These are phyloP conservation scores for Trichothecium sympodiale DNA, from an alignment of 2,329 filamentous ascomycete species.

Conservation along the genomic window DNA sequence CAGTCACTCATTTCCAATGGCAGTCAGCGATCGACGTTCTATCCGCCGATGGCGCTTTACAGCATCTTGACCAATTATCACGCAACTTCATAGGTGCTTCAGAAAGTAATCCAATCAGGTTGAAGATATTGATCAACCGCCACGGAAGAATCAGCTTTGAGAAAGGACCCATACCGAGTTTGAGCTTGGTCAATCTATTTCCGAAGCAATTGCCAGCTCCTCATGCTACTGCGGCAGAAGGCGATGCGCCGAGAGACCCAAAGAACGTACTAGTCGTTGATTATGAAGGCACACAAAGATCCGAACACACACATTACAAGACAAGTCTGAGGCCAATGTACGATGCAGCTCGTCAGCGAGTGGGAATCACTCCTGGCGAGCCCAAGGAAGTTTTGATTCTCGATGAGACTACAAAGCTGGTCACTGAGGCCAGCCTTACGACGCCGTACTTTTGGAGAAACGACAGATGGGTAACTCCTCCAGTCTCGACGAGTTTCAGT, in stretches of 20 bases:
- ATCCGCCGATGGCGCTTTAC: conserved; percentile 33
- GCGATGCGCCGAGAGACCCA: conserved; percentile 5
- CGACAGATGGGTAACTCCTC: conserved; percentile 71
- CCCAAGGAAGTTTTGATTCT: conserved; percentile 65
- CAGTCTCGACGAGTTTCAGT: conserved; percentile 33
- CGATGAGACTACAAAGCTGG: conserved; percentile 43
- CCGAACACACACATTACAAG: conserved; percentile 74
- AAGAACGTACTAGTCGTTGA: conserved; percentile 36
- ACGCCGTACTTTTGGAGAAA: conserved; percentile 71
- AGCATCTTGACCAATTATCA: conserved; percentile 19
- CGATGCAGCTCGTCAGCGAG: conserved; percentile 53
- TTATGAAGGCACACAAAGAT: conserved; percentile 24
- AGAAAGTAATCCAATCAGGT: conserved; percentile 27
- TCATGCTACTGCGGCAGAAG: conserved; percentile 8
- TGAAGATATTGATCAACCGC: conserved; percentile 44
- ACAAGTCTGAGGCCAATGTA: conserved; percentile 69
- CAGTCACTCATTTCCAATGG: conserved; percentile 48
- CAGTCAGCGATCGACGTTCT: conserved; percentile 30
- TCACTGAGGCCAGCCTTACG: conserved; percentile 81
- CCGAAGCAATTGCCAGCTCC: conserved; percentile 43
- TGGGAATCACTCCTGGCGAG: conserved; percentile 38
- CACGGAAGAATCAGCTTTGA: conserved; percentile 35
- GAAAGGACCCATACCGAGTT: conserved; percentile 20
- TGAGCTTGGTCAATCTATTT: conserved; percentile 42
- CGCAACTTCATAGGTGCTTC: conserved; percentile 23